These are phyloP conservation scores for Ganoderma sinense DNA, from an alignment of 1,284 basidiomycete genomes.

Conservation along the genomic window DNA sequence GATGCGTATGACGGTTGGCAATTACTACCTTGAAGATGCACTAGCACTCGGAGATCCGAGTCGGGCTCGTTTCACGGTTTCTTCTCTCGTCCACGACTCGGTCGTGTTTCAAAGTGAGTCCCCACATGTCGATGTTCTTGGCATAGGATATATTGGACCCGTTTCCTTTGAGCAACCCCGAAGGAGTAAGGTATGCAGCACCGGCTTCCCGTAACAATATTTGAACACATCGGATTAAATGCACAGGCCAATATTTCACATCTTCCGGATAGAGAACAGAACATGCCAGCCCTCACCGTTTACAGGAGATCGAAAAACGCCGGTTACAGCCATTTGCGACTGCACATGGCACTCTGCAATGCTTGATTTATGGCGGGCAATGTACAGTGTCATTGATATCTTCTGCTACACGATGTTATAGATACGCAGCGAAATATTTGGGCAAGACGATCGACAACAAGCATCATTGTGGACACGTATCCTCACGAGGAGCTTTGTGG, in stretches of 20 bases:
- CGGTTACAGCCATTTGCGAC: background rate
- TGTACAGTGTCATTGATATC: too few species aligned
- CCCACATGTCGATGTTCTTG: background rate
- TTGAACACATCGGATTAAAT: background rate
- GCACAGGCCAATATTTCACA: background rate
- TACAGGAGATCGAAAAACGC: background rate
- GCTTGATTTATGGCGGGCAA: background rate
- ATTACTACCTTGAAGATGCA: background rate
- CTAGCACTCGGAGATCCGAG: background rate
- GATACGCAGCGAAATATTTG: background rate
- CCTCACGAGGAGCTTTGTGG: background rate
- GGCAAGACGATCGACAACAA: background rate
- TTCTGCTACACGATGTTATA: background rate
- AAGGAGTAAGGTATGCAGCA: background rate
- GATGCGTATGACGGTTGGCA: background rate
- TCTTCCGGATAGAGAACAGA: background rate
- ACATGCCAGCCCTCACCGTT: background rate
- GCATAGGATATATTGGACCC: background rate
- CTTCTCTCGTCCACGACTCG: background rate
- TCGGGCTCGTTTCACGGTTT: background rate
- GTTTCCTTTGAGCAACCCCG: background rate
- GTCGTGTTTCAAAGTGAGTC: background rate
- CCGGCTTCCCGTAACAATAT: background rate
- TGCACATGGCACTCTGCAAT: background rate
- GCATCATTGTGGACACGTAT: background rate